Evolutionary conservation across 306 rosid species (phyloP).

Genomic region (Lathyrus oleraceus): DNA sequence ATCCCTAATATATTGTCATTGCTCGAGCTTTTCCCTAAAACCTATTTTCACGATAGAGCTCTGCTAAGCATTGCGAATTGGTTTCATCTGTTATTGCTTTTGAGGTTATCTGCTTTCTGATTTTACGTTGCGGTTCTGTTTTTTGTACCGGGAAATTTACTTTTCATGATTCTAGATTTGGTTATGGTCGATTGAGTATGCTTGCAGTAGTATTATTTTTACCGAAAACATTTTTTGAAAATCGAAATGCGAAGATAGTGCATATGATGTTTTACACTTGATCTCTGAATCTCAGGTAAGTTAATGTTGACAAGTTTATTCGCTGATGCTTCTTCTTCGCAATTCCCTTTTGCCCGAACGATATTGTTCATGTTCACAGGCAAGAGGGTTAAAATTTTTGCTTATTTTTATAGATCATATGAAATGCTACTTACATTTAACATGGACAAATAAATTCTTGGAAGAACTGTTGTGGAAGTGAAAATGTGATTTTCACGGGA

Average conservation of each 20-base stretch:
- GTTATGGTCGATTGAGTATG: neutral
- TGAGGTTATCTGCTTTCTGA: neutral
- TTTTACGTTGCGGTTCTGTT: neutral
- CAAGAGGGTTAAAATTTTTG: too few species aligned
- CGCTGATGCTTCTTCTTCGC: conserved; percentile 46
- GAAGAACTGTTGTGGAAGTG: too few species aligned
- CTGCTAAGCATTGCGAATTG: neutral
- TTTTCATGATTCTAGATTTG: neutral
- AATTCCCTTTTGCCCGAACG: too few species aligned
- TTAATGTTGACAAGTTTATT: conserved; percentile 53
- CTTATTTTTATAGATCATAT: too few species aligned
- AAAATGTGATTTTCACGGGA: too few species aligned
- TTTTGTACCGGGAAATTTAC: neutral
- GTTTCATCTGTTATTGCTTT: neutral
- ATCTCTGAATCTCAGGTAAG: conserved; percentile 70
- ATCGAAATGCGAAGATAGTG: conserved; percentile 33
- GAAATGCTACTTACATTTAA: too few species aligned
- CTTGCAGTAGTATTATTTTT: neutral
- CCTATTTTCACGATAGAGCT: too few species aligned
- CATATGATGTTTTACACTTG: conserved; percentile 63
- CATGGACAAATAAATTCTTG: too few species aligned
- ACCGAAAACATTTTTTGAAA: neutral
- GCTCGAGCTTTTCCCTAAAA: too few species aligned
- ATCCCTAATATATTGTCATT: too few species aligned
- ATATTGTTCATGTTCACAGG: too few species aligned